Conservation (phyloP, 2,329 filamentous ascomycete species). For the Fusarium domesticum region DNA sequence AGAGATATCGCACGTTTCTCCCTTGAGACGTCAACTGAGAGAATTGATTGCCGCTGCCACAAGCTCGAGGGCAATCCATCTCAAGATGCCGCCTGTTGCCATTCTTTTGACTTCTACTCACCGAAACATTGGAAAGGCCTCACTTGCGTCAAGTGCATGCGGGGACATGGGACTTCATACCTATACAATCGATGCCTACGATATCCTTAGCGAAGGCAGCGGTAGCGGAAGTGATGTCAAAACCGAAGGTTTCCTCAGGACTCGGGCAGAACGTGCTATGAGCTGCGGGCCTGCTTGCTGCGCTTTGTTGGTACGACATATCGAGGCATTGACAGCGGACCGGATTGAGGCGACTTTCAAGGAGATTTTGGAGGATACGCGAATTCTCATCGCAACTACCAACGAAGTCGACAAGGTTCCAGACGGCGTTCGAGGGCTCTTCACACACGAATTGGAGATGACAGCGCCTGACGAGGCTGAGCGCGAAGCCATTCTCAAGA, state of each 20-base stretch:
- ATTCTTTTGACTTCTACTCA: conserved; percentile 89
- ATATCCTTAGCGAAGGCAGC: conserved; percentile 83
- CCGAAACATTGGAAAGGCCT: conserved; percentile 89
- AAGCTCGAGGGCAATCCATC: conserved; percentile 78
- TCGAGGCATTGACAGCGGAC: conserved; percentile 88
- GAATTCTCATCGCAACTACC: conserved; percentile 88
- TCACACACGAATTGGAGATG: conserved; percentile 95
- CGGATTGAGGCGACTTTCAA: conserved; percentile 82
- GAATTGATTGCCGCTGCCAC: conserved; percentile 87
- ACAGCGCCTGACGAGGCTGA: conserved; percentile 88
- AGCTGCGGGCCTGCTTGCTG: conserved; percentile 83
- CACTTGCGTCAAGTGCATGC: conserved; percentile 71
- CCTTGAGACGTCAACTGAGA: conserved; percentile 67
- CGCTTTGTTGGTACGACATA: conserved; percentile 79
- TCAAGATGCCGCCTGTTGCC: conserved; percentile 83
- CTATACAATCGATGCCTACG: conserved; percentile 86
- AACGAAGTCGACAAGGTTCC: conserved; percentile 94
- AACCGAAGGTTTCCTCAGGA: conserved; percentile 85
- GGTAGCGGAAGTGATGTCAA: conserved; percentile 88
- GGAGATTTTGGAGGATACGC: conserved; percentile 73
- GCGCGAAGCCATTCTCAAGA: conserved; percentile 79
- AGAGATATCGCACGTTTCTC: conserved; percentile 51
- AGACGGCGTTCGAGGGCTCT: conserved; percentile 82
- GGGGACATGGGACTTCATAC: conserved; percentile 87
- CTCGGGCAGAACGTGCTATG: conserved; percentile 82